These are phyloP conservation scores for Allodekkera sacchari DNA, from an alignment of 805 yeast species.

Conservation along the genomic window DNA sequence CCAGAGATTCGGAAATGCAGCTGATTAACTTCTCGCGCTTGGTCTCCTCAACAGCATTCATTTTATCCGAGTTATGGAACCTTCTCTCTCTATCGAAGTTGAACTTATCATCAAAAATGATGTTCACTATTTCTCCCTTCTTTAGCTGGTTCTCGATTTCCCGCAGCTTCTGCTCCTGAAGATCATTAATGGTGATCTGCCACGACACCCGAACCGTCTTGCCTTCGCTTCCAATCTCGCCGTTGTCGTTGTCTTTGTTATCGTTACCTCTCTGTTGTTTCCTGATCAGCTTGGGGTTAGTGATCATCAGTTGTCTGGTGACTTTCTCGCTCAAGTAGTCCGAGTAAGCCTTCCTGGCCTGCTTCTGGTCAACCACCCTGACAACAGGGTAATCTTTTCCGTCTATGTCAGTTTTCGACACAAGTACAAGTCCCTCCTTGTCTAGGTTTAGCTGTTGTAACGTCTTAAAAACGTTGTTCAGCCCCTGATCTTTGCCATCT, in stretches of 20 bases:
- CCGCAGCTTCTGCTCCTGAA: constrained; percentile 41
- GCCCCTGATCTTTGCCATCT: constrained; percentile 10
- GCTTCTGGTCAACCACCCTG: constrained; percentile 15
- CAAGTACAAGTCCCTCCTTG: constrained; percentile 18
- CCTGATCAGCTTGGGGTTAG: constrained; percentile 9
- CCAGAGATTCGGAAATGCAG: constrained; percentile 19
- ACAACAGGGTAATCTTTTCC: constrained; percentile 12
- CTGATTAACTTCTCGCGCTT: constrained; percentile 27
- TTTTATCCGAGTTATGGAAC: constrained; percentile 2
- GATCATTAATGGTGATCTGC: constrained; percentile 47
- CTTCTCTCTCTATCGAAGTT: constrained; percentile 14
- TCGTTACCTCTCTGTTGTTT: constrained; percentile 8
- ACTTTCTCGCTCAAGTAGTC: constrained; percentile 18
- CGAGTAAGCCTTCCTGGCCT: constrained; percentile 20
- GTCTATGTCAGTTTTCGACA: constrained; percentile 9
- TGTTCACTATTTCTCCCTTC: constrained; percentile 33
- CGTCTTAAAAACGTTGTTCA: constrained; percentile 7
- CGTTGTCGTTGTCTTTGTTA: constrained; percentile 2
- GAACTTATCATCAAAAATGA: constrained; percentile 33
- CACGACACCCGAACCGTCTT: constrained; percentile 46
- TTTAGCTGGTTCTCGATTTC: constrained; percentile 39
- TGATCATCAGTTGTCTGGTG: constrained; percentile 8
- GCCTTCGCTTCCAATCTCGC: constrained; percentile 15
- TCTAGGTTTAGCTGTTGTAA: constrained; percentile 13
- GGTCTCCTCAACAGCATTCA: constrained; percentile 25